These are phyloP conservation scores for Fragaria vesca DNA, from an alignment of 306 rosid genomes.

Conservation along the genomic window DNA sequence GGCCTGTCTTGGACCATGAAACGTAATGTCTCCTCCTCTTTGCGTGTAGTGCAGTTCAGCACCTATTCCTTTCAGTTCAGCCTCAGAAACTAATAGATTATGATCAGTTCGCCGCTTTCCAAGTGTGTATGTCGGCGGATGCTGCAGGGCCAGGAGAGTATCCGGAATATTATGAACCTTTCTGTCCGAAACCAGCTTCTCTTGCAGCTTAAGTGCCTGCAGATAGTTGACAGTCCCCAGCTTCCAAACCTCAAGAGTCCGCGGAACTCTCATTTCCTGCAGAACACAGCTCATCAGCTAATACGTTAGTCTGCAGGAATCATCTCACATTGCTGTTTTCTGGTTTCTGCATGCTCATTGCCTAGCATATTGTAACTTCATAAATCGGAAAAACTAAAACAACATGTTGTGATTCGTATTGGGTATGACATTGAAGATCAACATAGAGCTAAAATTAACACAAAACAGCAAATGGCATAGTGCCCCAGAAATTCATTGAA, in stretches of 20 bases:
- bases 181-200: constrained; percentile 62
- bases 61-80: constrained; percentile 62
- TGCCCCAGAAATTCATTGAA: neutral
- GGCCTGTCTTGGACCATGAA: constrained; percentile 91
- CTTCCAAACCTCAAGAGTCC: constrained; percentile 81
- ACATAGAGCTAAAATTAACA: neutral
- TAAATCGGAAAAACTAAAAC: neutral
- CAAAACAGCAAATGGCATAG: neutral
- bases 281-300: constrained; percentile 23
- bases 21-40: constrained; percentile 90
- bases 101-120: constrained; percentile 82
- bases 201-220: constrained; percentile 67
- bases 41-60: constrained; percentile 75
- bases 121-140: constrained; percentile 82
- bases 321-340: neutral
- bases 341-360: neutral
- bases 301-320: neutral
- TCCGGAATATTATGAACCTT: constrained; percentile 56
- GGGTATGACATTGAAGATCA: neutral
- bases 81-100: constrained; percentile 61
- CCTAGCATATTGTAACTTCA: neutral
- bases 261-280: constrained; percentile 61
- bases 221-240: constrained; percentile 67
- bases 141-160: constrained; percentile 70
- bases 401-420: neutral